phyloP scores from a whole-genome alignment of 2,329 filamentous ascomycete species.

The Ceratocystiopsis brevicomis region DNA sequence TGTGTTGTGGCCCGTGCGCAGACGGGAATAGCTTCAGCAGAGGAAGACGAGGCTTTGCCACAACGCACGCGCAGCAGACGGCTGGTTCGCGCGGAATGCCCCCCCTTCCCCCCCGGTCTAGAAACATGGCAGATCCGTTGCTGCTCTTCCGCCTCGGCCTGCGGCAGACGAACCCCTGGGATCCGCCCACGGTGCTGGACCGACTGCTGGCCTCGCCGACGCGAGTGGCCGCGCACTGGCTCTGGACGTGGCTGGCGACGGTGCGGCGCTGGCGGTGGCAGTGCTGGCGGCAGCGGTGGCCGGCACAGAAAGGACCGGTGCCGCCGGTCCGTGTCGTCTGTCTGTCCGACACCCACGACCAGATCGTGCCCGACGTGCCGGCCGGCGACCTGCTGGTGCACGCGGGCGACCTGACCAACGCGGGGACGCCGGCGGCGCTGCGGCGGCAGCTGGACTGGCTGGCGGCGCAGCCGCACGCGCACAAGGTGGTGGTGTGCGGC shows the following conservation, averaged over 20 bases:
- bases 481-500: slow-evolving; percentile 70
- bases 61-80: too few species aligned
- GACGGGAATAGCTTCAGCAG: too few species aligned
- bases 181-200: slow-evolving; percentile 33
- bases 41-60: too few species aligned
- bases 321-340: slow-evolving; percentile 59
- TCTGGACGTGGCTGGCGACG: slow-evolving; percentile 45
- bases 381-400: slow-evolving; percentile 74
- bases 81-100: too few species aligned
- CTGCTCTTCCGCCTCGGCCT: slow-evolving; percentile 9
- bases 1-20: too few species aligned
- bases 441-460: slow-evolving; percentile 79
- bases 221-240: slow-evolving; percentile 37
- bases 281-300: neutral
- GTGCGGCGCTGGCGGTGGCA: slow-evolving; percentile 28
- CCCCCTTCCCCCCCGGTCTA: too few species aligned
- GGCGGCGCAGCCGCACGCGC: slow-evolving; percentile 46
- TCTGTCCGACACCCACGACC: slow-evolving; percentile 74
- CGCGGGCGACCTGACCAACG: slow-evolving; percentile 65
- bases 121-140: too few species aligned
- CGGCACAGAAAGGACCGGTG: neutral
- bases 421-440: slow-evolving; percentile 52
- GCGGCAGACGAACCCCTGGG: slow-evolving; percentile 7
- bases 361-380: slow-evolving; percentile 40
- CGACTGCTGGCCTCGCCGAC: slow-evolving; percentile 51